A percentile compares a stretch with the other conserved stretches of the same genome.
These are phyloP conservation scores for Blastobotrys indianensis DNA, from an alignment of 1,139 yeast genomes.

Conservation along the genomic window DNA sequence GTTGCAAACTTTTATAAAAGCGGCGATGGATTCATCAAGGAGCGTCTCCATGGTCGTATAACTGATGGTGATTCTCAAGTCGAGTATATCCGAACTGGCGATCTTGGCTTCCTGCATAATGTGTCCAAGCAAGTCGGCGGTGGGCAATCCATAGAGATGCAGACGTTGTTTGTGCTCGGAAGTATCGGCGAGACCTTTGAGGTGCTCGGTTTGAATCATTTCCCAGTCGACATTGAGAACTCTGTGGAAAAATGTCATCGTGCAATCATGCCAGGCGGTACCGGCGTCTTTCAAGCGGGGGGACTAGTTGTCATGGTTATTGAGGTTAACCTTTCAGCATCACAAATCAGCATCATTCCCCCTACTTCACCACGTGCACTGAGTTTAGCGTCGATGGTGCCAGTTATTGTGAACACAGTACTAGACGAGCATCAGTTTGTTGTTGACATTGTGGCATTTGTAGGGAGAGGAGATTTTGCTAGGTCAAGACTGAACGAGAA, in stretches of 20 bases:
- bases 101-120: slow-evolving; percentile 83
- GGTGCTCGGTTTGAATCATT: slow-evolving; percentile 83
- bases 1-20: slow-evolving; percentile 49
- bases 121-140: slow-evolving; percentile 40
- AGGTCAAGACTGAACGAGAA: slow-evolving; percentile 65
- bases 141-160: slow-evolving; percentile 51
- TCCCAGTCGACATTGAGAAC: slow-evolving; percentile 76
- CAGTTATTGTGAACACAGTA: slow-evolving; percentile 73
- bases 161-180: slow-evolving; percentile 81
- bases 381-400: slow-evolving; percentile 67
- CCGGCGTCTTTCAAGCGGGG: slow-evolving; percentile 74
- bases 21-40: slow-evolving; percentile 38
- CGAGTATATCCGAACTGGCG: slow-evolving; percentile 82
- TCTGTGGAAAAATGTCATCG: slow-evolving; percentile 66
- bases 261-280: slow-evolving; percentile 47
- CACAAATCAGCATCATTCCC: slow-evolving; percentile 8
- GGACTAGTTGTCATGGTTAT: slow-evolving; percentile 76
- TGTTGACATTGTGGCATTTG: slow-evolving; percentile 81
- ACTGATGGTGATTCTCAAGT: slow-evolving; percentile 57
- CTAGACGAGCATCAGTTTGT: slow-evolving; percentile 78
- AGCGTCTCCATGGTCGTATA: slow-evolving; percentile 53
- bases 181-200: slow-evolving; percentile 86
- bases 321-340: slow-evolving; percentile 47
- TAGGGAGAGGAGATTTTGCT: slow-evolving; percentile 59
- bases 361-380: slow-evolving; percentile 7